Base-by-base conservation (phyloP, 2,329 filamentous ascomycete species). In the Coniochaeta sp. region DNA sequence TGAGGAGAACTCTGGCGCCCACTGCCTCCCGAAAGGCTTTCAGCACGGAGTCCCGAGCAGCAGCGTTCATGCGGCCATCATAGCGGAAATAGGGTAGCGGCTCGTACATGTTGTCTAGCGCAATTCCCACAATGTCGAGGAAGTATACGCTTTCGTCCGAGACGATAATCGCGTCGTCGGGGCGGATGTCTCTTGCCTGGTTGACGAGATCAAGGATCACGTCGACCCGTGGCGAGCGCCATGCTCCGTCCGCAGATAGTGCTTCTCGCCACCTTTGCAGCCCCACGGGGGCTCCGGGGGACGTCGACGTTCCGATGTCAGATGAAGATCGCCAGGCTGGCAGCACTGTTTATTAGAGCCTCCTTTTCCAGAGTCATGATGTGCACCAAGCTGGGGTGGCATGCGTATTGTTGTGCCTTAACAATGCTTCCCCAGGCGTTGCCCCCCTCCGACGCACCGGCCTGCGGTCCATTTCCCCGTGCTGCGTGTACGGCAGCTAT, bases 31-130 rank as follows among this genome's bases (percentile, higher is more conserved):
- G n/a, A n/a, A n/a, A n/a, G n/a, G n/a, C n/a, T n/a, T n/a, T n/a
- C n/a, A n/a, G n/a, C n/a, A n/a, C n/a, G n/a, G n/a, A n/a, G n/a
- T n/a, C n/a, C n/a, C n/a, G n/a, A n/a, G n/a, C n/a, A n/a, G n/a
- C n/a, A n/a, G n/a, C n/a, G n/a, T n/a, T n/a, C n/a, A n/a, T n/a
- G n/a, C n/a, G n/a, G n/a, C n/a, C n/a, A n/a, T n/a, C n/a, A n/a
- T n/a, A n/a, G n/a, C n/a, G n/a, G n/a, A n/a, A n/a, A n/a, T n/a
- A n/a, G n/a, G n/a, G n/a, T n/a, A n/a, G n/a, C 65, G 94, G 40
- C 69, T 95, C 1, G 89, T 33, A 33, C 31, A 87, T 2, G 16
- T 33, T 33, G 6, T n/a, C 16, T 14, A 33, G 6, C 5, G 31
- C 12, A 14, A 33, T 33, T n/a, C 16, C 10, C 5, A 33, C 31